Conservation (phyloP, 306 rosid genomes). For the Neltuma alba region DNA sequence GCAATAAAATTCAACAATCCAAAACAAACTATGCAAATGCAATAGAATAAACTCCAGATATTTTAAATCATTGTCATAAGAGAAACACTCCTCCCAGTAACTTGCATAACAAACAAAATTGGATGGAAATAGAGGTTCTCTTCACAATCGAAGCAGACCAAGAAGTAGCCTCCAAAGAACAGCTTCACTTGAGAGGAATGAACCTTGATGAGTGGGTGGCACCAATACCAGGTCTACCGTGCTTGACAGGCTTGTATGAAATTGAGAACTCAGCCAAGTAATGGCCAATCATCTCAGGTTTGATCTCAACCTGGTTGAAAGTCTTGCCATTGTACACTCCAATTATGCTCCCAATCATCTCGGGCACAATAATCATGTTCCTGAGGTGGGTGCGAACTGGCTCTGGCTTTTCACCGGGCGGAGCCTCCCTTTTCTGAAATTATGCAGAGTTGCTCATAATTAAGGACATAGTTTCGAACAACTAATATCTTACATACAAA, state of each 20-base stretch:
- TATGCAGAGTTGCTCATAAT: background rate
- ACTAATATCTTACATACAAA: background rate
- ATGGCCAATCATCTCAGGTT: constrained; percentile 68
- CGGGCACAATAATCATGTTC: constrained; percentile 65
- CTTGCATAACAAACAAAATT: constrained; percentile 36
- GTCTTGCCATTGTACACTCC: constrained; percentile 56
- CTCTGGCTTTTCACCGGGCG: constrained; percentile 90
- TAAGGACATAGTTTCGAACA: background rate
- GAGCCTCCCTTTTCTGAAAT: constrained; percentile 87
- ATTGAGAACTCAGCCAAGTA: constrained; percentile 93
- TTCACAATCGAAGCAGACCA: constrained; percentile 34
- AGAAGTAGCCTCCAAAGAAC: constrained; percentile 17
- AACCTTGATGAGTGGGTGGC: constrained; percentile 99
- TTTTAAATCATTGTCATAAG: constrained; percentile 28
- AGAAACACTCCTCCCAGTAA: constrained; percentile 9
- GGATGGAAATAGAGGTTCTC: constrained; percentile 33
- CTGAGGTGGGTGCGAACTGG: constrained; percentile 94
- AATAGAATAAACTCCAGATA: constrained; percentile 1
- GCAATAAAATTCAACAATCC: background rate
- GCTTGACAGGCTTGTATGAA: constrained; percentile 96
- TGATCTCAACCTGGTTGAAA: constrained; percentile 60
- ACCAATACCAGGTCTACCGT: constrained; percentile 98
- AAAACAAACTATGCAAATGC: background rate
- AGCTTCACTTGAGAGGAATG: constrained; percentile 87
- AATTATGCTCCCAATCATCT: constrained; percentile 54